Evolutionary conservation across 768 basidiomycete genomes (phyloP).

Genomic region (Auriscalpium orientale): DNA sequence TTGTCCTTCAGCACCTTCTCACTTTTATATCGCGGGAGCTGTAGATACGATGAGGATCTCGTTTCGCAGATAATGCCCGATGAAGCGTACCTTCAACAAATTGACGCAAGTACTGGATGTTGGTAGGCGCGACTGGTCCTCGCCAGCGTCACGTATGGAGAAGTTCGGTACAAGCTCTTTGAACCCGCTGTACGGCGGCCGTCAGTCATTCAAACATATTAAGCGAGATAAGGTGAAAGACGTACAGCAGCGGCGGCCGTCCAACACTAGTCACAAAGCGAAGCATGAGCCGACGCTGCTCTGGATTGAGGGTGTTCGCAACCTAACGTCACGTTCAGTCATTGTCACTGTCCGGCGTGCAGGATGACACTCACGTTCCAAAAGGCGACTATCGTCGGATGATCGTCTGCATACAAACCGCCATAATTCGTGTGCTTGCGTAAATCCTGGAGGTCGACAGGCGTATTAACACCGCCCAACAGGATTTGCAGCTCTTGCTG

Average conservation of each 20-base stretch:
- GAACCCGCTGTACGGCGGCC: slow-evolving; percentile 50
- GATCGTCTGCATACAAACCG: slow-evolving; percentile 63
- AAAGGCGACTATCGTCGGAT: slow-evolving; percentile 68
- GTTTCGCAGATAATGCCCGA: background rate
- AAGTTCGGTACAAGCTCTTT: slow-evolving; percentile 84
- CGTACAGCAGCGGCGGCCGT: slow-evolving; percentile 78
- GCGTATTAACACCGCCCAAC: slow-evolving; percentile 80
- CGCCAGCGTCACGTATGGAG: slow-evolving; percentile 75
- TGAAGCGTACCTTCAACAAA: slow-evolving; percentile 62
- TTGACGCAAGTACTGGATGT: slow-evolving; percentile 89
- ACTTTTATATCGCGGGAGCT: slow-evolving; percentile 67
- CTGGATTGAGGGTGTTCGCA: slow-evolving; percentile 69
- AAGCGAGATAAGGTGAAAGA: slow-evolving; percentile 1
- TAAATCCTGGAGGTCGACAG: slow-evolving; percentile 80
- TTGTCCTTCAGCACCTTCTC: slow-evolving; percentile 64
- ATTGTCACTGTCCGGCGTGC: background rate
- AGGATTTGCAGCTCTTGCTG: slow-evolving; percentile 92
- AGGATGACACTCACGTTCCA: slow-evolving; percentile 58
- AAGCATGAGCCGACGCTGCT: slow-evolving; percentile 69
- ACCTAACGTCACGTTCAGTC: slow-evolving; percentile 39
- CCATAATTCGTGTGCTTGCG: slow-evolving; percentile 74
- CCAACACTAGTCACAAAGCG: slow-evolving; percentile 93
- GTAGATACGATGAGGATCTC: background rate
- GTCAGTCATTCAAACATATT: background rate
- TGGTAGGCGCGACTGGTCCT: slow-evolving; percentile 62